Evolutionary conservation across 257 asterid species (phyloP).

Genomic region (Nicotiana sylvestris): DNA sequence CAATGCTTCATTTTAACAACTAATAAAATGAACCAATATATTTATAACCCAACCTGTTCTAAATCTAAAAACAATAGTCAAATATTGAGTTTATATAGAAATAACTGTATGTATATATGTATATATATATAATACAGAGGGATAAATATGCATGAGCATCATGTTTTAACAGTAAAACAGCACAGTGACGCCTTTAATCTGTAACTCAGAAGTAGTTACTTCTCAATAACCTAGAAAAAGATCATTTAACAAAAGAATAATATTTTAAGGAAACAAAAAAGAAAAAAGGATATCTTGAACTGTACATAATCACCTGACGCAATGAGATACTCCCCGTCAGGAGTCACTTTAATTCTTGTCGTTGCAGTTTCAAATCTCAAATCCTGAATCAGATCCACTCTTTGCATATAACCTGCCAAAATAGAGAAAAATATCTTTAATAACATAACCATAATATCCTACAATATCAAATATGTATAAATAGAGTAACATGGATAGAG

Average conservation of each 20-base stretch:
- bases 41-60: background rate
- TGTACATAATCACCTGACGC: constrained; percentile 57
- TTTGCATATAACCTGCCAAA: constrained; percentile 63
- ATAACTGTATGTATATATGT: background rate
- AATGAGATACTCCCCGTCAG: constrained; percentile 82
- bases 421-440: background rate
- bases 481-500: background rate
- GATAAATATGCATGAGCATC: background rate
- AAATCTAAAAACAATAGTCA: background rate
- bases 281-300: background rate
- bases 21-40: constrained; percentile 1
- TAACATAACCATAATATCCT: background rate
- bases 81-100: background rate
- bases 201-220: background rate
- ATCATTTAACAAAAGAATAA: background rate
- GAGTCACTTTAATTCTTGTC: constrained; percentile 71
- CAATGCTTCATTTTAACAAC: background rate
- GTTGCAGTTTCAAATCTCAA: constrained; percentile 89
- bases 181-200: background rate
- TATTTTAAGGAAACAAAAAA: background rate
- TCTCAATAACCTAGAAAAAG: background rate
- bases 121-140: background rate
- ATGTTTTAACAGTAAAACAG: background rate
- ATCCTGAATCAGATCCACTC: constrained; percentile 84
- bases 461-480: background rate